Conservation (phyloP, 129 eudicot genomes). For the Glebionis coronaria region DNA sequence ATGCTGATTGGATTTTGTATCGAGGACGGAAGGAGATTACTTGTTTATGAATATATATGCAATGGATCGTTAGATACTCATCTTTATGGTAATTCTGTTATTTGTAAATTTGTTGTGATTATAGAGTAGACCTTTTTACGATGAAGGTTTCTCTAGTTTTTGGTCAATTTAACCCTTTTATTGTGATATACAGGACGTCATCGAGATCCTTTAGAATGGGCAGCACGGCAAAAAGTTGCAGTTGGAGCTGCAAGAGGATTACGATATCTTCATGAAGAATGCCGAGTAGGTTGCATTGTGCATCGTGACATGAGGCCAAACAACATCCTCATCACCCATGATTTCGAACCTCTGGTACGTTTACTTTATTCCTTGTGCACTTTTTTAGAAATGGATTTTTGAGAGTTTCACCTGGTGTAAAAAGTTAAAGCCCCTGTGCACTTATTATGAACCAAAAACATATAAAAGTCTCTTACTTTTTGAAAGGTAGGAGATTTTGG, state of each 20-base stretch:
- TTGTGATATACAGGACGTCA: slow-evolving; percentile 50
- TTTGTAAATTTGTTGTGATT: background rate
- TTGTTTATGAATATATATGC: slow-evolving; percentile 92
- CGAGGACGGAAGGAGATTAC: slow-evolving; percentile 80
- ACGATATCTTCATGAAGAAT: slow-evolving; percentile 96
- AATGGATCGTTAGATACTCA: slow-evolving; percentile 90
- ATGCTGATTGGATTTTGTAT: slow-evolving; percentile 94
- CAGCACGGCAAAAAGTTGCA: slow-evolving; percentile 90
- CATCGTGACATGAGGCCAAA: slow-evolving; percentile 99
- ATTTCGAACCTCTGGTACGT: slow-evolving; percentile 92
- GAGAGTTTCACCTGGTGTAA: background rate
- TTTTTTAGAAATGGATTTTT: background rate
- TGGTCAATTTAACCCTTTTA: slow-evolving; percentile 1
- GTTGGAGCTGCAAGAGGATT: slow-evolving; percentile 98
- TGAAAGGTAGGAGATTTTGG: slow-evolving; percentile 90
- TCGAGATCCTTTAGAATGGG: slow-evolving; percentile 69
- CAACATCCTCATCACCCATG: slow-evolving; percentile 95
- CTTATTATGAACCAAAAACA: slow-evolving; percentile 6
- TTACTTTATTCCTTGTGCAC: slow-evolving; percentile 29
- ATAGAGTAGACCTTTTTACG: background rate
- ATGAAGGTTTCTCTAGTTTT: background rate
- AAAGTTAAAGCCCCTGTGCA: background rate
- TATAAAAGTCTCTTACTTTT: background rate
- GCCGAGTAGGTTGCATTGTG: slow-evolving; percentile 98
- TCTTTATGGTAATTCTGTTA: slow-evolving; percentile 66